Conservation (phyloP, 1,139 yeast species). For the Candida dubliniensis region DNA sequence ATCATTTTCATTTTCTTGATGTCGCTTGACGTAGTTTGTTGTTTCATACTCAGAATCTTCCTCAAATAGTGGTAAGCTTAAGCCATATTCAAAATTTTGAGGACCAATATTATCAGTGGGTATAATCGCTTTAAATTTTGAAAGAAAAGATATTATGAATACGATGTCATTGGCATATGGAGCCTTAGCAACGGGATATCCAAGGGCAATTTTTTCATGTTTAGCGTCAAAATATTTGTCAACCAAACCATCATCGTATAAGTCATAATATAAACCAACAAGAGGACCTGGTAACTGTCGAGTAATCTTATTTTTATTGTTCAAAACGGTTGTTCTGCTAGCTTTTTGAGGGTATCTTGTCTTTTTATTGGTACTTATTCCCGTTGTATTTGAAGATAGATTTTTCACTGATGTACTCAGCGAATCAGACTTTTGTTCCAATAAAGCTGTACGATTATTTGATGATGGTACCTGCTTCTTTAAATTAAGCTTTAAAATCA, state of each 20-base stretch:
- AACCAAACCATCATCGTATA: constrained; percentile 38
- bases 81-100: constrained; percentile 51
- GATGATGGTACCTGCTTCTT: constrained; percentile 3
- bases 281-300: constrained; percentile 45
- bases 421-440: not conserved
- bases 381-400: not conserved
- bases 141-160: constrained; percentile 42
- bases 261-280: constrained; percentile 35
- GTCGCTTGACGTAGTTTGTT: constrained; percentile 2
- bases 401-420: not conserved
- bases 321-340: constrained; percentile 35
- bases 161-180: constrained; percentile 50
- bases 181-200: constrained; percentile 28
- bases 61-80: constrained; percentile 33
- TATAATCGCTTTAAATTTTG: constrained; percentile 41
- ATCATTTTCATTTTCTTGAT: constrained; percentile 11
- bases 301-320: constrained; percentile 29
- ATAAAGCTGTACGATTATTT: not conserved
- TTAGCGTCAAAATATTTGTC: constrained; percentile 20
- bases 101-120: constrained; percentile 33
- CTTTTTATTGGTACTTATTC: constrained; percentile 1
- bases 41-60: not conserved
- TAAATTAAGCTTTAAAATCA: constrained; percentile 6
- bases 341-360: constrained; percentile 12
- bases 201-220: constrained; percentile 30